Evolutionary conservation across 805 yeast genomes (phyloP).

Genomic region (Yarrowia yakushimensis): DNA sequence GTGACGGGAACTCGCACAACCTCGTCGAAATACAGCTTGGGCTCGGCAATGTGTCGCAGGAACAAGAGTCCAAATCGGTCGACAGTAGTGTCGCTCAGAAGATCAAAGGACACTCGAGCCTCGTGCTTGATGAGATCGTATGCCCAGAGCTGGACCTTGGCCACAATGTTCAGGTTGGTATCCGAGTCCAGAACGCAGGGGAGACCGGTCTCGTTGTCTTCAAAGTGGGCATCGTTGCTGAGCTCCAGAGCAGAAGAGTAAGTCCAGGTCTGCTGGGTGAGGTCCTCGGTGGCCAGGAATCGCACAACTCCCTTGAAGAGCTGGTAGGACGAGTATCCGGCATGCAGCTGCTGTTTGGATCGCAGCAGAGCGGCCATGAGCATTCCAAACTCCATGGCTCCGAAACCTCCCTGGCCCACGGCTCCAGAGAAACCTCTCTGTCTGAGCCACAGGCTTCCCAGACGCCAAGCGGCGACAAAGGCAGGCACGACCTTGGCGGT

Average conservation of each 20-base stretch:
- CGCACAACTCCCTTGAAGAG: constrained; percentile 83
- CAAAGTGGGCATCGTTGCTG: constrained; percentile 10
- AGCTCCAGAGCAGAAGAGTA: constrained; percentile 27
- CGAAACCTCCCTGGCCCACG: constrained; percentile 74
- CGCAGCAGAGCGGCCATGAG: constrained; percentile 75
- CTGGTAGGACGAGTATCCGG: constrained; percentile 91
- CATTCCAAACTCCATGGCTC: constrained; percentile 83
- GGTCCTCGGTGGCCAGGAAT: constrained; percentile 76
- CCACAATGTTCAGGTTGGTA: constrained; percentile 66
- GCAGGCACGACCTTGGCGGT: constrained; percentile 72
- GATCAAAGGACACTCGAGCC: constrained; percentile 63
- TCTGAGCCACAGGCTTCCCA: constrained; percentile 85
- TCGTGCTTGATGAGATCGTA: constrained; percentile 58
- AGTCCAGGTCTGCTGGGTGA: constrained; percentile 39
- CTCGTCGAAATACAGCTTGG: constrained; percentile 60
- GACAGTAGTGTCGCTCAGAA: constrained; percentile 72
- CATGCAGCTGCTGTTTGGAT: constrained; percentile 68
- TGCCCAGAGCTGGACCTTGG: constrained; percentile 72
- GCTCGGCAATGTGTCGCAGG: constrained; percentile 52
- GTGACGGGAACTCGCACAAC: constrained; percentile 50
- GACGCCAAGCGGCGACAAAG: constrained; percentile 79
- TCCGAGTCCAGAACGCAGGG: constrained; percentile 29
- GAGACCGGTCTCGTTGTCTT: neutral
- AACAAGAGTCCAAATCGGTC: constrained; percentile 82
- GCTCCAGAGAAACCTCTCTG: constrained; percentile 78